Conservation (phyloP, 768 basidiomycete genomes). For the Mycena venus region DNA sequence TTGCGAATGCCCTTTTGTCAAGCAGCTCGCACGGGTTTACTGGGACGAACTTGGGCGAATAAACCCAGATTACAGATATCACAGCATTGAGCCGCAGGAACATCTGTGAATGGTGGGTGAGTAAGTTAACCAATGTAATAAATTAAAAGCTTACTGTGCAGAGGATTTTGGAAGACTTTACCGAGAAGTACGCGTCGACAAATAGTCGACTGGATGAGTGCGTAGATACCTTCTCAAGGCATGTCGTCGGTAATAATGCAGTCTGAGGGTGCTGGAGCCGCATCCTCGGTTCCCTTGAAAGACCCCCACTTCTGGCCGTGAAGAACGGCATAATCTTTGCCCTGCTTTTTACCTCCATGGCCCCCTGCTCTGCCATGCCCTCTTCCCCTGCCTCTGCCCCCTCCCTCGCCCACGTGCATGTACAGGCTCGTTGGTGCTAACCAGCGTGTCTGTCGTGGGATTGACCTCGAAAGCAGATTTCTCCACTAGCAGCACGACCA, state of each 20-base stretch:
- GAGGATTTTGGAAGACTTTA: not conserved
- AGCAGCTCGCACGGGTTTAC: not conserved
- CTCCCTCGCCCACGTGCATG: not conserved
- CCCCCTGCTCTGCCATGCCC: not conserved
- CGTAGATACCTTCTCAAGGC: not conserved
- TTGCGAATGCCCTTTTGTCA: not conserved
- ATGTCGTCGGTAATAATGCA: not conserved
- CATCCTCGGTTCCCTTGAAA: not conserved
- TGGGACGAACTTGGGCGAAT: not conserved
- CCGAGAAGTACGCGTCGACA: not conserved
- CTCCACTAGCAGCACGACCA: no score
- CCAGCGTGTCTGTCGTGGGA: no score
- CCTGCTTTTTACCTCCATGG: not conserved
- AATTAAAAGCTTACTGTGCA: not conserved
- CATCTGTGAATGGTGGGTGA: not conserved
- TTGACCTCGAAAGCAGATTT: no score
- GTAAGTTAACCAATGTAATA: not conserved
- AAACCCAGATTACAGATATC: constrained; percentile 5
- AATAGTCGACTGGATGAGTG: not conserved
- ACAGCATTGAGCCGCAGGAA: not conserved
- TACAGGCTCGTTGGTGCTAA: no score
- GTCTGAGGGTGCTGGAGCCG: no score
- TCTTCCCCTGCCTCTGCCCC: not conserved
- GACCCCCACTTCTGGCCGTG: constrained; percentile 9
- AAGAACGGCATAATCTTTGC: not conserved